Evolutionary conservation across 208 protist genomes (phyloP), one percentile per base, ranked within the genome.

Genomic region (Leishmania lainsoni): DNA sequence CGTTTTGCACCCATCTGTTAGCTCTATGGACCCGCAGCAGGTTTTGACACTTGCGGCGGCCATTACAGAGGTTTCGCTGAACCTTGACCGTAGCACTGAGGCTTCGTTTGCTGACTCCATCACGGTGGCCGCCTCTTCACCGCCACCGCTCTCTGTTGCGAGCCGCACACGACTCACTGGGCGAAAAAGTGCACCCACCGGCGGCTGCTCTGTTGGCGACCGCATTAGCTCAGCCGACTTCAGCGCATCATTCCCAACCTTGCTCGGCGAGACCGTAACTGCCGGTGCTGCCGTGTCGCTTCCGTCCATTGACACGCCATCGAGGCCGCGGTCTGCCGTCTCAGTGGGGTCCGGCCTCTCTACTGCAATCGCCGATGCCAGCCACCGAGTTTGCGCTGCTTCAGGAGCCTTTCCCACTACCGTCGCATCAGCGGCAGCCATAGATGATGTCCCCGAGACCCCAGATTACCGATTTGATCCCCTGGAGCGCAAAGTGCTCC

Each of bases 61-160:
- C 76, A 90, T 90, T 71, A 90, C 87, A 20, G 87, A 90, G 39
- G 79, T 81, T 14, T 75, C 84, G 3, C 66, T 87, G 26, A 79
- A 79, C 51, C 63, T 79, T 8, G 65, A 74, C 35, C 61, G 65
- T 22, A 74, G 45, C 45, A 45, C 63, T 26, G 76, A 79, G 12
- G 48, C 63, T 22, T 79, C 76, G 12, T 56, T 79, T 10, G 20
- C 80, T 26, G 35, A 49, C n/a, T 65, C 63, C 2, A 76, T 77
- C 16, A 48, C 61, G 10, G 10, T 66, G 5, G 49, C 59, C 10
- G 54, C 58, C 51, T 22, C 42, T 9, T 39, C 63, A 5, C 42
- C 52, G 20, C 52, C 42, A 49, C 63, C 22, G 29, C 42, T 22
- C 0, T 14, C 45, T 2, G 22, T 35, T 54, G n/a, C 75, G 63